A percentile compares a stretch with the other conserved stretches of the same genome.
Conservation (phyloP, 371 early-diverging fungal genomes). For the Globomyces sp. region DNA sequence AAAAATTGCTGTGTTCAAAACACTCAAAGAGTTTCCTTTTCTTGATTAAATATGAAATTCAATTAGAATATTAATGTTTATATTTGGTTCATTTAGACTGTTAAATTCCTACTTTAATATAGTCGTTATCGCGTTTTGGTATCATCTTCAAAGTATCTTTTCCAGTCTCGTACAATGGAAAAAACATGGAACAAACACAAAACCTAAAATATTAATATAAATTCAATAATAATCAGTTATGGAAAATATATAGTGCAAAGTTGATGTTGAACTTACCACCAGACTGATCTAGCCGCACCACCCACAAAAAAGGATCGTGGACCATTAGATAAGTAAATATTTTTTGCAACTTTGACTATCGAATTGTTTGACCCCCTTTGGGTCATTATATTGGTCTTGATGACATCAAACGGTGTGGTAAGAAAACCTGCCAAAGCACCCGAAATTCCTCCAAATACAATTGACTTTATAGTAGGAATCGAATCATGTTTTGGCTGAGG, state of each 20-base stretch:
- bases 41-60: too few species aligned
- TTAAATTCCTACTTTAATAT: too few species aligned
- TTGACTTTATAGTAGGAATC: conserved; percentile 67
- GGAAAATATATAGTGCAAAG: background rate
- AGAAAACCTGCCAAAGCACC: conserved; percentile 81
- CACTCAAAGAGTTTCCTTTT: too few species aligned
- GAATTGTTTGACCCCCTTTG: conserved; percentile 28
- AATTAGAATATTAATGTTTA: too few species aligned
- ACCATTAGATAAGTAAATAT: conserved; percentile 10
- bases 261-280: conserved; percentile 52
- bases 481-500: conserved; percentile 28
- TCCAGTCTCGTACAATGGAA: conserved; percentile 69
- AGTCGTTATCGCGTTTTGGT: too few species aligned
- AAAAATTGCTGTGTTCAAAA: too few species aligned
- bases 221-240: background rate
- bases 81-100: too few species aligned
- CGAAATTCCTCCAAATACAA: conserved; percentile 79
- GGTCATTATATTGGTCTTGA: conserved; percentile 90
- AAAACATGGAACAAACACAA: conserved; percentile 75
- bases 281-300: conserved; percentile 60
- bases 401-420: conserved; percentile 93
- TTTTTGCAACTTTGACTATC: conserved; percentile 17
- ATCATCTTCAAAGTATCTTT: conserved; percentile 26
- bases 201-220: conserved; percentile 32
- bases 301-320: conserved; percentile 57